Conservation (phyloP, 441 rosid species). For the Macaranga tanarius region DNA sequence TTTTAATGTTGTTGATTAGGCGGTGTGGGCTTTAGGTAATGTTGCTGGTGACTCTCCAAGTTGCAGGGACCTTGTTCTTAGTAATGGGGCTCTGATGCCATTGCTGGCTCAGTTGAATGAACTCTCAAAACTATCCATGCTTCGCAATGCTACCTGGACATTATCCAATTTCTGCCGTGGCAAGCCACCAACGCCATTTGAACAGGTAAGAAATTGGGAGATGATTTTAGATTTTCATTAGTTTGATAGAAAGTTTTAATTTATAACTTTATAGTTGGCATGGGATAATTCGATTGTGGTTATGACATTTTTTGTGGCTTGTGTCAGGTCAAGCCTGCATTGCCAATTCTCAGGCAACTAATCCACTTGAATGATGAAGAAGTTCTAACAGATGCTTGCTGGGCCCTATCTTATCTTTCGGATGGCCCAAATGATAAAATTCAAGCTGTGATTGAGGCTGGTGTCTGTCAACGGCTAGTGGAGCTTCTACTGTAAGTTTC, state of each 20-base stretch:
- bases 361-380: slow-evolving; percentile 73
- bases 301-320: slow-evolving; percentile 23
- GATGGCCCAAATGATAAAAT: slow-evolving; percentile 88
- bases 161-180: slow-evolving; percentile 81
- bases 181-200: slow-evolving; percentile 78
- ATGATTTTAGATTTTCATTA: background rate
- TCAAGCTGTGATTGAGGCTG: slow-evolving; percentile 65
- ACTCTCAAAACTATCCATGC: slow-evolving; percentile 75
- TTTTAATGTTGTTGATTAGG: slow-evolving; percentile 34
- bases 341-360: slow-evolving; percentile 59
- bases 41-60: slow-evolving; percentile 88
- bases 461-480: slow-evolving; percentile 63
- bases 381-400: slow-evolving; percentile 80
- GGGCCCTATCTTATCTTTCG: slow-evolving; percentile 86
- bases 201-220: slow-evolving; percentile 42
- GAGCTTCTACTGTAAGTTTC: slow-evolving; percentile 60
- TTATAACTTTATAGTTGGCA: background rate
- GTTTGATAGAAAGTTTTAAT: background rate
- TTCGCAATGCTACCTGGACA: slow-evolving; percentile 90
- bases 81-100: slow-evolving; percentile 60
- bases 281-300: background rate
- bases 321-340: slow-evolving; percentile 65
- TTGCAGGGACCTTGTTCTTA: slow-evolving; percentile 79
- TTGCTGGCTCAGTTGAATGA: slow-evolving; percentile 65
- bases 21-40: slow-evolving; percentile 87